These are phyloP conservation scores for Penicillium goetzii DNA, from an alignment of 495 filamentous ascomycete genomes.

Conservation along the genomic window DNA sequence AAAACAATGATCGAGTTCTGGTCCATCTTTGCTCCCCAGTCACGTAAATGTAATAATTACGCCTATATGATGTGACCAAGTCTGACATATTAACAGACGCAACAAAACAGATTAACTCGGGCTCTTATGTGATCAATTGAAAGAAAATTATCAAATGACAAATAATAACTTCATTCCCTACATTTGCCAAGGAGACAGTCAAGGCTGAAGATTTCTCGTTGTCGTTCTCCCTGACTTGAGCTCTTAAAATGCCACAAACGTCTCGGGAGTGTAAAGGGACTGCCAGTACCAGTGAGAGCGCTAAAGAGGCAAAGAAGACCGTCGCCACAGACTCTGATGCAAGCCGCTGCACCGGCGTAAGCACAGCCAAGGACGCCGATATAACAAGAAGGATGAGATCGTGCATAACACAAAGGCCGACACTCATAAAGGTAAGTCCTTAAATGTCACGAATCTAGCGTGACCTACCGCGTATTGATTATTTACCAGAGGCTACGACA, in stretches of 20 bases:
- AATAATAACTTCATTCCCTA: not conserved
- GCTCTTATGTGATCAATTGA: not conserved
- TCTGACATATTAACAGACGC: not conserved
- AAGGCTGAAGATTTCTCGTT: slow-evolving; percentile 3
- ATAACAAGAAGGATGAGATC: slow-evolving; percentile 27
- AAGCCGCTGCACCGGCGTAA: slow-evolving; percentile 18
- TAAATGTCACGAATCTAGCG: not conserved
- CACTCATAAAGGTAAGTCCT: slow-evolving; percentile 21
- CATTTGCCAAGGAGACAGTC: slow-evolving; percentile 20
- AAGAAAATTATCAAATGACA: not conserved
- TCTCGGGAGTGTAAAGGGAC: slow-evolving; percentile 25
- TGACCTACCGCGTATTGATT: not conserved
- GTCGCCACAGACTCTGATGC: slow-evolving; percentile 27
- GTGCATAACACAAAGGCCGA: slow-evolving; percentile 26
- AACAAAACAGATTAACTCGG: not conserved
- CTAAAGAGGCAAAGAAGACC: slow-evolving; percentile 29
- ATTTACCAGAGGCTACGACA: slow-evolving; percentile 12
- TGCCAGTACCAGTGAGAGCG: slow-evolving; percentile 14
- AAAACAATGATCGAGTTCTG: not conserved
- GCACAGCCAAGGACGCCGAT: slow-evolving; percentile 24
- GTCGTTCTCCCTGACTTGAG: not conserved
- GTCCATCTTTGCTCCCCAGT: not conserved
- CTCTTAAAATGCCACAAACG: slow-evolving; percentile 24
- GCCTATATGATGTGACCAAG: not conserved
- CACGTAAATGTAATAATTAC: not conserved